Evolutionary conservation across 768 basidiomycete genomes (phyloP).

Genomic region (Solioccasus polychromus): DNA sequence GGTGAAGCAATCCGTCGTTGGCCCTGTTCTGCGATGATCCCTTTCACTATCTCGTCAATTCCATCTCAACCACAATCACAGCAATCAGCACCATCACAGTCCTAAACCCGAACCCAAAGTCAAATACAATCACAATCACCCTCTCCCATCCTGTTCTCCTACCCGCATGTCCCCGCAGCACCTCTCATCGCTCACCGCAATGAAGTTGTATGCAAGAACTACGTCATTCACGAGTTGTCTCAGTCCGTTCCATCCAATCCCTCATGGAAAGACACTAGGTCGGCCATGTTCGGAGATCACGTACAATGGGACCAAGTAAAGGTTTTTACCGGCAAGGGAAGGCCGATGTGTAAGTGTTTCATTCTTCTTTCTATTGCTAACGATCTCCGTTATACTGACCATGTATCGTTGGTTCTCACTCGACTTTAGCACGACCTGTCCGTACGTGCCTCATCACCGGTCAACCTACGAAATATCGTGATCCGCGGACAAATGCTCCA

Average conservation of each 20-base stretch:
- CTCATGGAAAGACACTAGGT: constrained; percentile 69
- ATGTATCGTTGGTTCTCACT: not conserved
- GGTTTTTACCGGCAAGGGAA: constrained; percentile 60
- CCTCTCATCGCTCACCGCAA: constrained; percentile 31
- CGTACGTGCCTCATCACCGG: constrained; percentile 80
- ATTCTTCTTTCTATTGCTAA: not conserved
- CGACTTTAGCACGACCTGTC: constrained; percentile 49
- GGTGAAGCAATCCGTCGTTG: constrained; percentile 58
- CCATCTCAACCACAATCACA: constrained; percentile 5
- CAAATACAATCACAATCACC: constrained; percentile 2
- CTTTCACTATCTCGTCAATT: not conserved
- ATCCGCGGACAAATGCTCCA: constrained; percentile 77
- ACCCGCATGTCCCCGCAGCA: constrained; percentile 6
- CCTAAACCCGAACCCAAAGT: not conserved
- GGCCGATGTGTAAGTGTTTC: constrained; percentile 53
- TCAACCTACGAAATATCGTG: constrained; percentile 68
- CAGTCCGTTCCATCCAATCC: constrained; percentile 50
- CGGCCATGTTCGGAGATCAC: constrained; percentile 82
- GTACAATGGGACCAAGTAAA: constrained; percentile 75
- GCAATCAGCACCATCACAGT: no score
- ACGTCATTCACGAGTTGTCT: constrained; percentile 61
- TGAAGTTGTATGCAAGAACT: constrained; percentile 63
- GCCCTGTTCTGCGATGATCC: constrained; percentile 70
- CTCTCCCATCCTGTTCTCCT: constrained; percentile 8
- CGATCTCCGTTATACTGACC: not conserved